A percentile compares a stretch with the other conserved stretches of the same genome.
phyloP scores from a whole-genome alignment of 805 yeast genomes.

The Candida morakotiae region DNA sequence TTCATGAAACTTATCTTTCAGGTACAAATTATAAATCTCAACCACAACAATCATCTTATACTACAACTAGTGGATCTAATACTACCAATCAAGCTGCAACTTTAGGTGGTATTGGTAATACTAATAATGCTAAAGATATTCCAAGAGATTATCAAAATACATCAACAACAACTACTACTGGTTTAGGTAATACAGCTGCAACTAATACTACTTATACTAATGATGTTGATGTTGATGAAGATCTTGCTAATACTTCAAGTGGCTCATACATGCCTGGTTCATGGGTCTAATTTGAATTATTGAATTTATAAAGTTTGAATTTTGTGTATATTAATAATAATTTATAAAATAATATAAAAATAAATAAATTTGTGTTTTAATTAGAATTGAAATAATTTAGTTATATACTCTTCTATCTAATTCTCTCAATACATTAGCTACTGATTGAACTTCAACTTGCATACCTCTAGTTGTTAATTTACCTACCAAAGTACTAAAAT shows the following conservation, averaged over 20 bases:
- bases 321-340: too few species aligned
- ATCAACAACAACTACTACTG: background rate
- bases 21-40: background rate
- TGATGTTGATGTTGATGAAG: conserved; percentile 1
- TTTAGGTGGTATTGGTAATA: background rate
- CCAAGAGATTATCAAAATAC: background rate
- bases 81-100: conserved; percentile 3
- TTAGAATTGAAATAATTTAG: conserved; percentile 13
- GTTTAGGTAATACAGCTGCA: background rate
- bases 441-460: conserved; percentile 89
- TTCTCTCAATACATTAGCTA: conserved; percentile 79
- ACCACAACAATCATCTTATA: background rate
- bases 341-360: too few species aligned
- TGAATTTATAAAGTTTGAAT: background rate
- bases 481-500: conserved; percentile 69
- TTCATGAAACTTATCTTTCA: conserved; percentile 5
- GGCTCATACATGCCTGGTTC: conserved; percentile 10
- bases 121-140: background rate
- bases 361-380: too few species aligned
- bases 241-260: conserved; percentile 3
- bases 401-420: conserved; percentile 64
- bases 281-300: conserved; percentile 5
- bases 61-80: background rate
- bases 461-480: conserved; percentile 76
- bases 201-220: background rate